phyloP scores from a whole-genome alignment of 805 yeast species.

The Metschnikowia lachancei region DNA sequence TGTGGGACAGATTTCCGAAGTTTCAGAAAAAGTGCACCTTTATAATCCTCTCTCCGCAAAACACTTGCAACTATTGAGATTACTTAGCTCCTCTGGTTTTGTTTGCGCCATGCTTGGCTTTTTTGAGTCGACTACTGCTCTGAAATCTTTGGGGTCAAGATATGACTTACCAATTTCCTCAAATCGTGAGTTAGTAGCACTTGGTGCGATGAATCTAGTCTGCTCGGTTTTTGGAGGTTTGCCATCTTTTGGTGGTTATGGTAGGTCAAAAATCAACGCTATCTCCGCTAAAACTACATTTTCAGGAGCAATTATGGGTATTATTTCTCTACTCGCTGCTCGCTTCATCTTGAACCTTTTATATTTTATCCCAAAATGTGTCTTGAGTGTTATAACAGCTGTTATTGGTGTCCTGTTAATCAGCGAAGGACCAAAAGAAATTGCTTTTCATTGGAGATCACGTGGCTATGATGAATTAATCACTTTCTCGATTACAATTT shows the following conservation, averaged over 20 bases:
- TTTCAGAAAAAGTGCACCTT: slow-evolving; percentile 46
- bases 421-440: slow-evolving; percentile 60
- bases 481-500: slow-evolving; percentile 62
- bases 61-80: slow-evolving; percentile 48
- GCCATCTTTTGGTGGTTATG: slow-evolving; percentile 96
- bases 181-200: slow-evolving; percentile 86
- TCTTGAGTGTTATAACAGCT: slow-evolving; percentile 75
- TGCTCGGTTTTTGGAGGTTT: slow-evolving; percentile 67
- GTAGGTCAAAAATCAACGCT: slow-evolving; percentile 85
- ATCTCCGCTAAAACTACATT: slow-evolving; percentile 79
- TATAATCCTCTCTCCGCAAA: slow-evolving; percentile 55
- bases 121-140: slow-evolving; percentile 90
- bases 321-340: slow-evolving; percentile 64
- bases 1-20: slow-evolving; percentile 60
- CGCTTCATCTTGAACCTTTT: slow-evolving; percentile 58
- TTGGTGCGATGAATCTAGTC: slow-evolving; percentile 71
- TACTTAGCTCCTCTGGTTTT: slow-evolving; percentile 66
- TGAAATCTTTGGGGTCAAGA: slow-evolving; percentile 77
- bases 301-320: slow-evolving; percentile 83
- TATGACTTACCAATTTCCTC: slow-evolving; percentile 73
- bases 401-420: slow-evolving; percentile 62
- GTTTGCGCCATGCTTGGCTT: slow-evolving; percentile 84
- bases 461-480: slow-evolving; percentile 74
- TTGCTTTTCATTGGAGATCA: slow-evolving; percentile 68
- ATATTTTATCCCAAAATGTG: slow-evolving; percentile 73